A percentile compares a stretch with the other conserved stretches of the same genome.
Evolutionary conservation across 2,329 filamentous ascomycete genomes (phyloP).

Genomic region (Aureobasidium sp.): DNA sequence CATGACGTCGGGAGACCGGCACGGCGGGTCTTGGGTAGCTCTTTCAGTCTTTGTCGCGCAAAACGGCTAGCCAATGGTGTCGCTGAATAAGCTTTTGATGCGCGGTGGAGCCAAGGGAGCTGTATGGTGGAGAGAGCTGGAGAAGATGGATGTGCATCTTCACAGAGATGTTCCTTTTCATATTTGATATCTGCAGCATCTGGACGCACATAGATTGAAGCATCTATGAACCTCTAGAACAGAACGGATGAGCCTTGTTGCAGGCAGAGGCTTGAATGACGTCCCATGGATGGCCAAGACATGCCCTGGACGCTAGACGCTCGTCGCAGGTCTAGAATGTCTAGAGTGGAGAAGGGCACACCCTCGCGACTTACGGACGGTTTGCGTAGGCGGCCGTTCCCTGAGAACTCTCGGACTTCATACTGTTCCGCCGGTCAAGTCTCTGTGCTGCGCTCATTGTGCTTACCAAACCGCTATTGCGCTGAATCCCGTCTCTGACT

Average conservation of each 20-base stretch:
- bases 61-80: conserved; percentile 8
- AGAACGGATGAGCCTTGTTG: neutral
- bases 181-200: neutral
- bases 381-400: conserved; percentile 11
- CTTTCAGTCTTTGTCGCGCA: conserved; percentile 4
- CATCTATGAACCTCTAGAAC: neutral
- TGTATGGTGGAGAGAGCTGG: neutral
- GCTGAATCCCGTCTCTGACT: neutral
- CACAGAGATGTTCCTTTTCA: neutral
- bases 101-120: neutral
- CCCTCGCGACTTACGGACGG: conserved; percentile 9
- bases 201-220: neutral
- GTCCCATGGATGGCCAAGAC: neutral
- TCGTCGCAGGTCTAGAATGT: conserved; percentile 5
- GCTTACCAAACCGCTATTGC: conserved; percentile 1
- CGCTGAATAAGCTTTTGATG: conserved; percentile 8
- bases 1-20: conserved; percentile 10
- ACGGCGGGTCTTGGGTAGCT: conserved; percentile 5
- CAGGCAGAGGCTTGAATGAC: conserved; percentile 4
- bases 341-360: conserved; percentile 12
- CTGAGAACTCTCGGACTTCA: conserved; percentile 7
- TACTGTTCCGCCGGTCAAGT: neutral
- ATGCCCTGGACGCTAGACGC: neutral
- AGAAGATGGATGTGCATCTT: neutral
- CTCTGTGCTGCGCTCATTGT: conserved; percentile 4